A percentile compares a stretch with the other conserved stretches of the same genome.
These are phyloP conservation scores for Boletus barrowsii DNA, from an alignment of 768 basidiomycete genomes.

Conservation along the genomic window DNA sequence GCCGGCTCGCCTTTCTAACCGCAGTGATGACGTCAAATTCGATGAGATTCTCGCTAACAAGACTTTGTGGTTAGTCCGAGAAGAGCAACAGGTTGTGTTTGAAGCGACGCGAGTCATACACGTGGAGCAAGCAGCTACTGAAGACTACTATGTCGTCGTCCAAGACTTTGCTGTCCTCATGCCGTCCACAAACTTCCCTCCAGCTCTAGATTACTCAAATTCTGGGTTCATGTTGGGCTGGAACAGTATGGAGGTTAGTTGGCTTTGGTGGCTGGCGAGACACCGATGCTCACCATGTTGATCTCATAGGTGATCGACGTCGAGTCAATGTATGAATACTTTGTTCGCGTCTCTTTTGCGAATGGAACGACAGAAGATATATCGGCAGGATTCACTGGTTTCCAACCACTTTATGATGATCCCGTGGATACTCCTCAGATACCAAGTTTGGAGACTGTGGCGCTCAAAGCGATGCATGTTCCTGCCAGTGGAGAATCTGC, in stretches of 20 bases:
- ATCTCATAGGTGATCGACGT: background rate
- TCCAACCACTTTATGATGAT: too few species aligned
- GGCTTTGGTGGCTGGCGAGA: background rate
- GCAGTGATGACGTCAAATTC: background rate
- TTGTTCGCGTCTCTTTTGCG: constrained; percentile 10
- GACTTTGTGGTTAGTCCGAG: constrained; percentile 13
- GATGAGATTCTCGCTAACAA: background rate
- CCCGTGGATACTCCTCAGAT: background rate
- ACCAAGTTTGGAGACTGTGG: background rate
- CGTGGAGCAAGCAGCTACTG: background rate
- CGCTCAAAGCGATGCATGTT: background rate
- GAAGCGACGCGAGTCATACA: constrained; percentile 1
- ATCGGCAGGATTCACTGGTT: constrained; percentile 10
- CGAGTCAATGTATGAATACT: constrained; percentile 21
- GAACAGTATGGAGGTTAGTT: background rate
- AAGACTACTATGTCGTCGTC: background rate
- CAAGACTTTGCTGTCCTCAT: constrained; percentile 17
- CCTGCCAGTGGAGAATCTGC: background rate
- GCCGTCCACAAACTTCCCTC: constrained; percentile 22
- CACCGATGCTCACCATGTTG: background rate
- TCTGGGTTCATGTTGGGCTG: background rate
- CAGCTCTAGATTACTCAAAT: background rate
- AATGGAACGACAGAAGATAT: constrained; percentile 17
- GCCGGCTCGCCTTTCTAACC: too few species aligned
- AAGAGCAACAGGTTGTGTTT: constrained; percentile 18